Evolutionary conservation across 257 asterid species (phyloP).

Genomic region (Jaltomata sinuosa): DNA sequence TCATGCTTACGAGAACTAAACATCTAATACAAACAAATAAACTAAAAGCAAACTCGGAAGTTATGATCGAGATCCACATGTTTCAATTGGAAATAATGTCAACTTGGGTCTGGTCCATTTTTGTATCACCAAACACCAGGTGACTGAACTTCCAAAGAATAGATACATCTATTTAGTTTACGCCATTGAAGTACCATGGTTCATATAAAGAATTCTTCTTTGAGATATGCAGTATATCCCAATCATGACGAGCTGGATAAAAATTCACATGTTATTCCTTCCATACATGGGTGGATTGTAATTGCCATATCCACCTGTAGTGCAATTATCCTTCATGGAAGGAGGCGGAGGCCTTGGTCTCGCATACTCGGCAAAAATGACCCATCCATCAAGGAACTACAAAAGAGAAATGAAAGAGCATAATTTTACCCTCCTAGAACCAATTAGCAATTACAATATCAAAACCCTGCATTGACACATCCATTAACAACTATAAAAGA

Average conservation of each 20-base stretch:
- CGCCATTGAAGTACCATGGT: neutral
- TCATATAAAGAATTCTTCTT: neutral
- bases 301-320: conserved; percentile 9
- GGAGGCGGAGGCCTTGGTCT: conserved; percentile 51
- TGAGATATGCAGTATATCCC: neutral
- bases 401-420: conserved; percentile 1
- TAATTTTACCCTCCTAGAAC: neutral
- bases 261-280: neutral
- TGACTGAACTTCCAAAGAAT: neutral
- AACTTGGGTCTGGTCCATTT: neutral
- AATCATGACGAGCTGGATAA: neutral
- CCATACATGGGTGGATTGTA: neutral
- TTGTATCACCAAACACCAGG: neutral
- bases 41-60: neutral
- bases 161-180: neutral
- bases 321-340: conserved; percentile 7
- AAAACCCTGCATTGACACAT: neutral
- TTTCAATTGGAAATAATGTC: neutral
- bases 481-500: neutral
- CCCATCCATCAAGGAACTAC: conserved; percentile 87
- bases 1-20: neutral
- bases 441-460: neutral
- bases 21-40: neutral
- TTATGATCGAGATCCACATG: neutral
- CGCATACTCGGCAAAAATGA: conserved; percentile 76